Base-by-base conservation (phyloP, 495 filamentous ascomycete genomes). In the Lophiotrema nucula region DNA sequence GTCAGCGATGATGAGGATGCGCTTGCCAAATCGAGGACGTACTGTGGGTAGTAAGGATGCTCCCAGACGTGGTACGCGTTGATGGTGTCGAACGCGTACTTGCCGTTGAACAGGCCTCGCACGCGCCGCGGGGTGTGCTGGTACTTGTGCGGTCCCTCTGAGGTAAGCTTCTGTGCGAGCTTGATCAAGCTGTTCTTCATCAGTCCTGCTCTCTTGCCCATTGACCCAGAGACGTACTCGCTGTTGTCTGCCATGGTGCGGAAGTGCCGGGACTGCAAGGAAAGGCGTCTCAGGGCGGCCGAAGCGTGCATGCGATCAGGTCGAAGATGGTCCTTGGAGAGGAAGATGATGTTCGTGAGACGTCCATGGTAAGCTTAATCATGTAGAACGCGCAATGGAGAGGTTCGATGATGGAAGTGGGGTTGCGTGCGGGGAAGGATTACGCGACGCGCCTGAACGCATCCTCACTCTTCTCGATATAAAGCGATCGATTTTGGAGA, bases 1-100 rank as follows among this genome's bases (percentile, higher is more conserved):
- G 19, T 13, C 12, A 5, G 6, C 15, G 27, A 19, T 46, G 4
- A 46, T 12, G 0, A 22, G 44, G 18, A 57, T 18, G 23, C 15
- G 28, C 11, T 18, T 10, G 67, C 68, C 18, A 67, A 23, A 51
- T 39, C 3, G 13, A 37, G 3, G 65, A 15, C 70, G 28, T 68
- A 69, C 55, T 71, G 64, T 12, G 70, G 67, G 53, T 70, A 70
- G 51, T 68, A 68, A 4, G 69, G 69, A 56, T 72, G 66, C 49
- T 77, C 74, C 75, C 75, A 77, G 47, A 76, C 72, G 50, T 73
- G 64, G 22, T 19, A 55, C 21, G 74, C 75, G 16, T 59, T 27
- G 12, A 66, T 74, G 11, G 75, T 74, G 53, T 74, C 68, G 50
- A 74, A 67, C 31, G 74, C 67, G 46, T 66, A 73, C 31, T 47